These are phyloP conservation scores for Lasiodiplodia hormozganensis DNA, from an alignment of 2,329 filamentous ascomycete genomes.

Conservation along the genomic window DNA sequence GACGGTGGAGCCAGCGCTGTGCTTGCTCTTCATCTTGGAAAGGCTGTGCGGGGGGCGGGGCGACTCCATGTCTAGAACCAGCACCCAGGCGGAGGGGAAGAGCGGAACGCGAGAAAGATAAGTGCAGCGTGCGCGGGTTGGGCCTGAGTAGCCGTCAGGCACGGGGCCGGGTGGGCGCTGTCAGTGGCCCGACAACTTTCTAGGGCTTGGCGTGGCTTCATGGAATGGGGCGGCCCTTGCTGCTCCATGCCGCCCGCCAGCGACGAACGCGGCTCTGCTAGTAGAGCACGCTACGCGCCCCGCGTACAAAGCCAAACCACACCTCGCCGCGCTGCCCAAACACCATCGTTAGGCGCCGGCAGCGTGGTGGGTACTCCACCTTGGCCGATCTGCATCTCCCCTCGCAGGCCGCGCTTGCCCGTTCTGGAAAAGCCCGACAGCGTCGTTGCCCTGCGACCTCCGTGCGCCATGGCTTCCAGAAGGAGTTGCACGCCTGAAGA, in stretches of 20 bases:
- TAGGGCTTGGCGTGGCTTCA: neutral
- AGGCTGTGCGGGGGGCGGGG: constrained; percentile 8
- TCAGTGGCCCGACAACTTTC: neutral
- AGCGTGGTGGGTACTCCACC: constrained; percentile 1
- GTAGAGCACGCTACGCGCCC: neutral
- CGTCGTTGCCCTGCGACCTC: neutral
- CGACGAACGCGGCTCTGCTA: constrained; percentile 10
- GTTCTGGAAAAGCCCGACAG: neutral
- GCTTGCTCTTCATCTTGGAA: constrained; percentile 14
- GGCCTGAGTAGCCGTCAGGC: neutral
- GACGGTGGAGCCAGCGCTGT: constrained; percentile 8
- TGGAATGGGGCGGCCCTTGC: constrained; percentile 2
- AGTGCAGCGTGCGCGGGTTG: neutral
- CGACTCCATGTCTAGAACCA: constrained; percentile 7
- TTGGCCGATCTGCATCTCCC: constrained; percentile 10
- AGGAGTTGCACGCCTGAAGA: neutral
- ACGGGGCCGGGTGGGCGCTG: neutral
- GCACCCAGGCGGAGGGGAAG: neutral
- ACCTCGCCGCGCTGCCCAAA: constrained; percentile 5
- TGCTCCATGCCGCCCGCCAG: neutral
- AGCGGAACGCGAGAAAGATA: neutral
- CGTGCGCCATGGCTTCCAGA: constrained; percentile 12
- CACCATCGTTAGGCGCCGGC: neutral
- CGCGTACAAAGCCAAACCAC: constrained; percentile 1
- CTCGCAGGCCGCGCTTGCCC: constrained; percentile 5